Evolutionary conservation across 2,329 filamentous ascomycete species (phyloP), one percentile per base, ranked within the genome.

Genomic region (Scolecobasidium constrictum): DNA sequence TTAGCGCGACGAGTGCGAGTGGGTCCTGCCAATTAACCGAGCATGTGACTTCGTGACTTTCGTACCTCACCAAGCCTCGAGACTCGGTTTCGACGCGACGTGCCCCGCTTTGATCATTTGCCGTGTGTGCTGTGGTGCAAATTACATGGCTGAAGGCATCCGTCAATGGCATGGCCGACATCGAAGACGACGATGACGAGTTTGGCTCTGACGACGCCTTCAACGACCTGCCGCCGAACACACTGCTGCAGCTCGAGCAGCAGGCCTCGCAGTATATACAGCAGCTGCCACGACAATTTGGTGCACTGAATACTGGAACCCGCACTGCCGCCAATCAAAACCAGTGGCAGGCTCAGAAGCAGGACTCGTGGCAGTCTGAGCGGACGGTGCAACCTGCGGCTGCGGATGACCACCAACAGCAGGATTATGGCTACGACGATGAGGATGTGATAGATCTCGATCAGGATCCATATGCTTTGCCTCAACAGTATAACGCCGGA

Each of bases 161-260:
- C 35, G 15, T 43, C 43, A 49, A 48, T 51, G 52, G 49, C 48
- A 54, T 55, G 51, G 54, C 51, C 34, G 53, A 47, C 42, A 56
- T 56, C 43, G 49, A n/a, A n/a, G n/a, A 57, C 51, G 61, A 63
- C 45, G 61, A 67, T 47, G 63, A 67, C 48, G 65, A 70, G 46
- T 66, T 65, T 46, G 64, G 62, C 53, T 22, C 54, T 48, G 66
- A 67, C 56, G 57, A 64, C 50, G 66, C 62, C 52, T 54, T 71
- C 42, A 64, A 67, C 50, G 57, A 58, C 47, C 56, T 71, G 36
- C 64, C 67, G 23, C 57, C 59, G 40, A 63, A 66, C 48, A 58
- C 65, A 19, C 56, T 71, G 26, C 56, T 61, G 28, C 57, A 66
- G 44, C 60, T 71, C 18, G 68, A 71, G 52, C 56, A 59, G 34